phyloP scores from a whole-genome alignment of 2,329 filamentous ascomycete genomes.

The Pyricularia sp. region DNA sequence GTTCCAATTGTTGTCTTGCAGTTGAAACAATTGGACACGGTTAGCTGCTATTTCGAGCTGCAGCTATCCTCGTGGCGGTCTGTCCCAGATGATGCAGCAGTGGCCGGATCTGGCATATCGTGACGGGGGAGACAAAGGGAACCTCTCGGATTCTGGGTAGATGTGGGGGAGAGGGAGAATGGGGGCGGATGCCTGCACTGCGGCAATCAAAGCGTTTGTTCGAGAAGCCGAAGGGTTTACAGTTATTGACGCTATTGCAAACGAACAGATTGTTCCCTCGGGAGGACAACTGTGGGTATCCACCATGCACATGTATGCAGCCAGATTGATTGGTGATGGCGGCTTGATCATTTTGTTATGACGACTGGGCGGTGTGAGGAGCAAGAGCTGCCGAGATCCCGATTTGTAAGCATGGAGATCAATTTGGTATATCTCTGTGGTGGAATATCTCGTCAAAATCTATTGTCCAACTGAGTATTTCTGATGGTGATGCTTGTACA shows the following conservation, averaged over 20 bases:
- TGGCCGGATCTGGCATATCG: background rate
- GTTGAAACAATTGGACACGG: background rate
- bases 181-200: background rate
- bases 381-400: background rate
- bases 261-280: background rate
- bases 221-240: background rate
- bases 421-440: background rate
- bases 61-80: background rate
- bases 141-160: background rate
- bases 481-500: background rate
- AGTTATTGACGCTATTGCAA: background rate
- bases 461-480: background rate
- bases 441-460: background rate
- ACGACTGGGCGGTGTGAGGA: background rate
- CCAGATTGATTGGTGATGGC: background rate
- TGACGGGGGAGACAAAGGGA: background rate
- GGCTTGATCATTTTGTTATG: background rate
- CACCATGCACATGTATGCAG: background rate
- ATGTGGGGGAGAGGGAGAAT: background rate
- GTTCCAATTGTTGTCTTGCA: background rate
- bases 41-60: background rate
- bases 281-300: background rate
- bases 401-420: background rate
- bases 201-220: background rate
- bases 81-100: background rate